These are phyloP conservation scores for Dioscorea alata DNA, from an alignment of 106 monocot species.

Conservation along the genomic window DNA sequence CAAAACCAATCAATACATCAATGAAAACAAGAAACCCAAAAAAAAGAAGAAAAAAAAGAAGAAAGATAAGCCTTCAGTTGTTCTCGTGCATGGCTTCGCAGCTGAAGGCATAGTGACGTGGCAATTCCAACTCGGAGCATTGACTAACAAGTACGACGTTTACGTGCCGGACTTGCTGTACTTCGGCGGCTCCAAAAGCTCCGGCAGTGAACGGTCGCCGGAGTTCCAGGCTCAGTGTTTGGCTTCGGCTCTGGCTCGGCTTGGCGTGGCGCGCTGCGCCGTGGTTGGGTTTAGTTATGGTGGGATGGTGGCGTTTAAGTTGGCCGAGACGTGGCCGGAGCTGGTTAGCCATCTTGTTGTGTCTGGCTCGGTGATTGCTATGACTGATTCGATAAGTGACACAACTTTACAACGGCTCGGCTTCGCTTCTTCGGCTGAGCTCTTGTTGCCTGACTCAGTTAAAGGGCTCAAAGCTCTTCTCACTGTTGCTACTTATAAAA, in stretches of 20 bases:
- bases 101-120: conserved; percentile 82
- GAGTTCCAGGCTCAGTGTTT: conserved; percentile 78
- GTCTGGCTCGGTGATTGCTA: conserved; percentile 58
- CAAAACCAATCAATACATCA: conserved; percentile 27
- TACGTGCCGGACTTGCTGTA: conserved; percentile 90
- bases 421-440: conserved; percentile 48
- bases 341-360: conserved; percentile 55
- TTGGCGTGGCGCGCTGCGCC: conserved; percentile 60
- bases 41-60: conserved; percentile 4
- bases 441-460: conserved; percentile 55
- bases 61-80: conserved; percentile 58
- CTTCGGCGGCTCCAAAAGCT: conserved; percentile 61
- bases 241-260: conserved; percentile 30
- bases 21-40: background rate
- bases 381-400: conserved; percentile 57
- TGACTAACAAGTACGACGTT: conserved; percentile 41
- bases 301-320: conserved; percentile 87
- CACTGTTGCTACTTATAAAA: conserved; percentile 30
- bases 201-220: conserved; percentile 48
- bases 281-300: conserved; percentile 96
- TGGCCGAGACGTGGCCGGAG: conserved; percentile 63
- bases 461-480: conserved; percentile 56
- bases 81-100: conserved; percentile 88
- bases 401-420: conserved; percentile 38
- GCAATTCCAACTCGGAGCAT: conserved; percentile 67